These are phyloP conservation scores for Blumeriella jaapii DNA, from an alignment of 2,329 filamentous ascomycete species.

Conservation along the genomic window DNA sequence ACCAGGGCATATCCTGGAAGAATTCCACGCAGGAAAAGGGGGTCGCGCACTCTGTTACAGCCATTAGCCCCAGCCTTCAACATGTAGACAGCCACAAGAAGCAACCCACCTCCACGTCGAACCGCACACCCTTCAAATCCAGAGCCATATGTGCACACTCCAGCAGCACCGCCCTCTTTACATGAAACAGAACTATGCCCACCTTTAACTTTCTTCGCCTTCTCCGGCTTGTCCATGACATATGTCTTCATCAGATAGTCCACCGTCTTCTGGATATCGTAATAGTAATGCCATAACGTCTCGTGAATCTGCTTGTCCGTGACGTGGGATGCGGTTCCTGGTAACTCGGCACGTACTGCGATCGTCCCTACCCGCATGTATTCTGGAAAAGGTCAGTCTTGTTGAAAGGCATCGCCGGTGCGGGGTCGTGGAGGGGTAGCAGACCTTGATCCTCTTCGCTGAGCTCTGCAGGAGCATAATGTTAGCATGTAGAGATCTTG, in stretches of 20 bases:
- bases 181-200: slow-evolving; percentile 19
- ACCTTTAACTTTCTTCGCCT: slow-evolving; percentile 28
- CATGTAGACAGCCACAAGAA: slow-evolving; percentile 7
- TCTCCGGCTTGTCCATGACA: slow-evolving; percentile 26
- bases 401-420: neutral
- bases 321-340: slow-evolving; percentile 37
- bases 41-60: slow-evolving; percentile 10
- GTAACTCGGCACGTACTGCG: slow-evolving; percentile 56
- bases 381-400: slow-evolving; percentile 26
- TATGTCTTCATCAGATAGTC: slow-evolving; percentile 59
- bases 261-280: slow-evolving; percentile 78
- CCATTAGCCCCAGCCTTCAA: slow-evolving; percentile 1
- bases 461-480: slow-evolving; percentile 19
- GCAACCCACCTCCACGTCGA: slow-evolving; percentile 20
- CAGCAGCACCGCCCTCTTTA: neutral
- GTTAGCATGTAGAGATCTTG: slow-evolving; percentile 6
- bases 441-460: slow-evolving; percentile 28
- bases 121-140: neutral
- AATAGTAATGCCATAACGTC: slow-evolving; percentile 91
- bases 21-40: slow-evolving; percentile 43
- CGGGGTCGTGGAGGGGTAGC: slow-evolving; percentile 3
- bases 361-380: slow-evolving; percentile 54
- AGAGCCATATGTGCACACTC: neutral
- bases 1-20: slow-evolving; percentile 81
- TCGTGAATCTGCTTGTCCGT: slow-evolving; percentile 71